Evolutionary conservation across 176 grass and related monocot genomes (phyloP), one percentile per base, ranked within the genome.

Genomic region (Lolium multiflorum): DNA sequence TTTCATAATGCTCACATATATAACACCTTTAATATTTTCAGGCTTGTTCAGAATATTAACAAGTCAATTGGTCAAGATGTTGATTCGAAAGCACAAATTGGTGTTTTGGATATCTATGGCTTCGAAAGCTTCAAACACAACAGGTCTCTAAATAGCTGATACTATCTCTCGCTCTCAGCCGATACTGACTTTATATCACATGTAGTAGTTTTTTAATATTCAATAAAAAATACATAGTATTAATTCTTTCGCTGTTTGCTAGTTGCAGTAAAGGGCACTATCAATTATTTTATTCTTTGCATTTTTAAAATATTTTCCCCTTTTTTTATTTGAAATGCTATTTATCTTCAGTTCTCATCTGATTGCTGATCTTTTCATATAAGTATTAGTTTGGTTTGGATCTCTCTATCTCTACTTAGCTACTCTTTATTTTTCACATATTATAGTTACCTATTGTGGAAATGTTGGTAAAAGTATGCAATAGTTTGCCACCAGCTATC

Each of bases 1-100:
- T 9, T 84, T 81, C 41, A 43, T 43, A 43, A 43, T 43, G 41
- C 4, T 43, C 41, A 3, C 49, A 21, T 67, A 31, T 67, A 14
- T 58, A 71, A 82, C 28, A 37, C 52, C 63, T 75, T 88, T 88
- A 15, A 31, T 61, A 66, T 66, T 84, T 95, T 48, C 82, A 98
- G 97, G 97, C 97, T 98, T 76, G 97, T 98, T 21, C 94, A 96
- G 76, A 98, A 94, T 85, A 94, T 98, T 85, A 98, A 98, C 84
- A 98, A 98, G 84, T 98, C 97, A 52, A 93, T 98, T 80, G 97
- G 97, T 70, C 97, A 98, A 88, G 97, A 98, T 89, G 61, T 84
- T 37, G 84, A 92, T 92, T 98, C 97, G 14, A 96, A 92, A 81
- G 84, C 94, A 76, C 97, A 98, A 82, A 98, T 98, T 48, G 97